Evolutionary conservation across 2,329 filamentous ascomycete species (phyloP).

Genomic region (Fusarium setosum): DNA sequence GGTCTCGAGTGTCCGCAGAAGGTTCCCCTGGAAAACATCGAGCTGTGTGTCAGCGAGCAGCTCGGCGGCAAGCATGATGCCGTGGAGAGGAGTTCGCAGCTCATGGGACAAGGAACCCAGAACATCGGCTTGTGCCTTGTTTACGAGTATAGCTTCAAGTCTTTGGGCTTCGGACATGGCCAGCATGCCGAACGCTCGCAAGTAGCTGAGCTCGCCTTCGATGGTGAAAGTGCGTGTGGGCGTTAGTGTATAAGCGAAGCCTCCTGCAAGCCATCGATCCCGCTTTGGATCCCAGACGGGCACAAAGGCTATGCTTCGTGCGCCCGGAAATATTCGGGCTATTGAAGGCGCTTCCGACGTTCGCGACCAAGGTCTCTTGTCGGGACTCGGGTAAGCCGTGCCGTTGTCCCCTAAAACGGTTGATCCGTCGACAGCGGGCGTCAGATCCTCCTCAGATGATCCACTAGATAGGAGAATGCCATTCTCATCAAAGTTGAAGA

Average conservation of each 20-base stretch:
- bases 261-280: slow-evolving; percentile 61
- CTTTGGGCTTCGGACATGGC: slow-evolving; percentile 68
- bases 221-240: slow-evolving; percentile 57
- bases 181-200: slow-evolving; percentile 63
- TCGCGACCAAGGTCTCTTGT: slow-evolving; percentile 8
- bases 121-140: slow-evolving; percentile 66
- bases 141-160: slow-evolving; percentile 50
- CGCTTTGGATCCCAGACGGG: slow-evolving; percentile 60
- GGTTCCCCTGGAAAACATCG: slow-evolving; percentile 57
- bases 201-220: slow-evolving; percentile 61
- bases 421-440: background rate
- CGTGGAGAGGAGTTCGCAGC: slow-evolving; percentile 69
- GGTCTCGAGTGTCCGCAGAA: slow-evolving; percentile 61
- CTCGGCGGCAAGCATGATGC: slow-evolving; percentile 65
- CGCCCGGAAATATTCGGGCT: slow-evolving; percentile 52
- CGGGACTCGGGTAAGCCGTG: no score
- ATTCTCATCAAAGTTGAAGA: slow-evolving; percentile 57
- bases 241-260: slow-evolving; percentile 60
- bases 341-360: slow-evolving; percentile 35
- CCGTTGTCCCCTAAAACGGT: background rate
- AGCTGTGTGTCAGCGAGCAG: slow-evolving; percentile 64
- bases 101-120: slow-evolving; percentile 72
- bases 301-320: slow-evolving; percentile 58
- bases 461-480: slow-evolving; percentile 50
- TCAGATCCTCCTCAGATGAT: slow-evolving; percentile 44